A percentile compares a stretch with the other conserved stretches of the same genome.
phyloP scores from a whole-genome alignment of 2,329 filamentous ascomycete genomes.

The Sporothrix pseudoabietina region DNA sequence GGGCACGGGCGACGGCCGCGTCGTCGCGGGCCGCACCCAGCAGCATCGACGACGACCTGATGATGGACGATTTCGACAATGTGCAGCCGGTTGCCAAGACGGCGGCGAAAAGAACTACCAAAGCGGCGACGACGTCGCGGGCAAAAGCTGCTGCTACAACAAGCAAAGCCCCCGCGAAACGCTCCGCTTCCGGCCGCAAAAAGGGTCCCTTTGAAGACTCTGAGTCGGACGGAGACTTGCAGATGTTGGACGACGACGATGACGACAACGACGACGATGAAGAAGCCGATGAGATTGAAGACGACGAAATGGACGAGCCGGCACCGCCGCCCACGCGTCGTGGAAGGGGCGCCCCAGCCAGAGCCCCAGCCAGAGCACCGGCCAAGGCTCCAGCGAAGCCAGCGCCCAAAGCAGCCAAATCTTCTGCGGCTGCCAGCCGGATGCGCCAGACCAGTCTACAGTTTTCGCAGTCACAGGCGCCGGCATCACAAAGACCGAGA shows the following conservation, averaged over 20 bases:
- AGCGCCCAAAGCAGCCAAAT: background rate
- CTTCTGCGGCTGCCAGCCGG: constrained; percentile 2
- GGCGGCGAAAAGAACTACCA: constrained; percentile 42
- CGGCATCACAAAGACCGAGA: background rate
- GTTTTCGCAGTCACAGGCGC: constrained; percentile 28
- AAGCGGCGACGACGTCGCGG: constrained; percentile 18
- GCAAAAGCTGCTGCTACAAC: constrained; percentile 35
- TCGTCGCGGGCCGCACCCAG: constrained; percentile 39
- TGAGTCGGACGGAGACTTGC: constrained; percentile 49
- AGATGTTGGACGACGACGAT: constrained; percentile 58
- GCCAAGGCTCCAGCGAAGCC: background rate
- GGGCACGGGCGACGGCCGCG: background rate
- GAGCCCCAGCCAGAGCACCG: background rate
- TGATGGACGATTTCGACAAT: constrained; percentile 57
- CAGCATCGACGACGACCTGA: constrained; percentile 53
- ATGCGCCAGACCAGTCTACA: constrained; percentile 33
- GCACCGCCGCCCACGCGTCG: constrained; percentile 43
- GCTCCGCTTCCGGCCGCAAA: constrained; percentile 46
- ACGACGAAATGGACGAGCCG: constrained; percentile 37
- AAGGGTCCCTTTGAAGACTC: constrained; percentile 46
- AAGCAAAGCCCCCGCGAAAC: constrained; percentile 47
- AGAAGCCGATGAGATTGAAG: constrained; percentile 25
- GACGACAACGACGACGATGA: constrained; percentile 46
- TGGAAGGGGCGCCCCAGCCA: background rate
- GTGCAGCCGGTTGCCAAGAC: constrained; percentile 43